Evolutionary conservation across 2,329 filamentous ascomycete species (phyloP), one percentile per base, ranked within the genome.

Genomic region (Cryphonectria japonica): DNA sequence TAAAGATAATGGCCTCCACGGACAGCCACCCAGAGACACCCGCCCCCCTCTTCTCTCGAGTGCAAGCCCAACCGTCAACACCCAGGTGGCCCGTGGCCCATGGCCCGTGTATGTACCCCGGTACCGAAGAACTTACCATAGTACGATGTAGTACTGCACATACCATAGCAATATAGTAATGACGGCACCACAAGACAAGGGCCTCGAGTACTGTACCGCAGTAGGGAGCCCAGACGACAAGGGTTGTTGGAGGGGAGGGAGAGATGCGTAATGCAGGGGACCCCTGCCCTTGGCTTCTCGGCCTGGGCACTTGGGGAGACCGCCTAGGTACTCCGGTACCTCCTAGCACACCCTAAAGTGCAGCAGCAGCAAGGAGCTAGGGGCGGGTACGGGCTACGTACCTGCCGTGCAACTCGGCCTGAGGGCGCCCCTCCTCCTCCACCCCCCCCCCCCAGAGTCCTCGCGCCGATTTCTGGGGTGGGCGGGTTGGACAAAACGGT

Each of bases 401-500:
- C 61, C 61, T 64, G 61, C 61, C 61, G 61, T 64, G 61, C 61
- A 64, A 39, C 61, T 43, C n/a, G 39, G 37, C 61, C 61, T 64
- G 39, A 63, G 34, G 34, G 41, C 13, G 39, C 41, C 39, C 9
- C 5, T 3, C 26, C 8, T 32, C 11, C 16, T 26, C 32, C 11
- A 1, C 54, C 11, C 32, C 26, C 19, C 32, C 32, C 59, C 29
- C 34, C 32, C 11, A 2, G 14, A 41, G 34, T 39, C 60, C 26
- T 65, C 41, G 63, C 62, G 37, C 41, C 62, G 39, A 32, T 32
- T 50, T 50, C 39, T 64, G 61, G 34, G 60, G 60, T 39, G 61
- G 61, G 61, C 61, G 14, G 63, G 63, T 66, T 46, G 64, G 54
- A 66, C 64, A 66, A 57, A 66, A 57, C 63, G 63, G 46, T 14